Conservation (phyloP, 2,329 filamentous ascomycete genomes). For the Colletotrichum echinochloae region DNA sequence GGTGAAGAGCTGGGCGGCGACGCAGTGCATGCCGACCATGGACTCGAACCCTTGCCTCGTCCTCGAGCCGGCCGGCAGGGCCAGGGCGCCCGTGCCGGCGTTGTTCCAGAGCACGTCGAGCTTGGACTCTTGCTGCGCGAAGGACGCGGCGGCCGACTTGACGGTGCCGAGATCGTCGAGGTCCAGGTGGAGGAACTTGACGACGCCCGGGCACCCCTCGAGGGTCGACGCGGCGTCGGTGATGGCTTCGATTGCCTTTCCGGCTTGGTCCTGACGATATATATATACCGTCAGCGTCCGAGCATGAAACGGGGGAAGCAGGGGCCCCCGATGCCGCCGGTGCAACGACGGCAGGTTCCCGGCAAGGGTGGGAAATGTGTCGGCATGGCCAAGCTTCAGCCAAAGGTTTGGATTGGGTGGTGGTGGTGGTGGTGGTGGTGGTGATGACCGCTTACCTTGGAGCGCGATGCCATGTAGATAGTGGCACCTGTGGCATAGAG, state of each 20-base stretch:
- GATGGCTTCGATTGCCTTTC: constrained; percentile 50
- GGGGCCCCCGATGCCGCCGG: not conserved
- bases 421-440: too few relatives aligned
- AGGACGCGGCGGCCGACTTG: constrained; percentile 51
- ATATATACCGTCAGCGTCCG: constrained; percentile 9
- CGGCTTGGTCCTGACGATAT: constrained; percentile 47
- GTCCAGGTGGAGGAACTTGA: constrained; percentile 53
- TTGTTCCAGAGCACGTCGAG: constrained; percentile 60
- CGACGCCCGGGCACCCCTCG: constrained; percentile 32
- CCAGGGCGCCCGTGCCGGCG: constrained; percentile 46
- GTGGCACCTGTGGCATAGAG: constrained; percentile 64
- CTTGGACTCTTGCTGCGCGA: constrained; percentile 51
- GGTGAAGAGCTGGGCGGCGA: constrained; percentile 51
- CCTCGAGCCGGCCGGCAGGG: constrained; percentile 39
- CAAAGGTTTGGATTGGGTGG: constrained; percentile 42
- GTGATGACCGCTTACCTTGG: constrained; percentile 40
- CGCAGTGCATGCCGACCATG: constrained; percentile 51
- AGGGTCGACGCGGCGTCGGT: constrained; percentile 24
- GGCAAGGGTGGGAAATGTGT: not conserved
- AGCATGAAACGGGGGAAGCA: not conserved
- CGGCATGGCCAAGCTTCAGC: constrained; percentile 23
- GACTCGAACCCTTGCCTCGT: constrained; percentile 50
- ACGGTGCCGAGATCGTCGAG: constrained; percentile 57
- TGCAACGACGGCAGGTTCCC: not conserved
- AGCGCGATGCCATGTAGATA: constrained; percentile 65